Evolutionary conservation across 1,284 basidiomycete species (phyloP).

Genomic region (Ceratobasidium sp.): DNA sequence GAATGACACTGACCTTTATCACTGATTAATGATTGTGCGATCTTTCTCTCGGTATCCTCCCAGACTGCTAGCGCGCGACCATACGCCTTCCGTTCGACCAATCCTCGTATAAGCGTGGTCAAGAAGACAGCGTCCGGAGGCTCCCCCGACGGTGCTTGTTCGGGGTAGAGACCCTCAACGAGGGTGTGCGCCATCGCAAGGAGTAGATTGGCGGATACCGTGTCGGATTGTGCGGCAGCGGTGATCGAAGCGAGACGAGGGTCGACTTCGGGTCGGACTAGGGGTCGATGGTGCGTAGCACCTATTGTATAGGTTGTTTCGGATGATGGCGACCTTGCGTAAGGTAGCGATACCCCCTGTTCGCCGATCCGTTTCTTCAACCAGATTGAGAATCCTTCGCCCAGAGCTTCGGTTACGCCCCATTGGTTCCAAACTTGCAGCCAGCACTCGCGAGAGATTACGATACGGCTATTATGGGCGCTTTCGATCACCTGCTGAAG

Average conservation of each 20-base stretch:
- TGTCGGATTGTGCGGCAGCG: constrained; percentile 18
- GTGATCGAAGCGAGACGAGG: constrained; percentile 5
- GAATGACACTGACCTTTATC: neutral
- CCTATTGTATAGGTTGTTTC: constrained; percentile 1
- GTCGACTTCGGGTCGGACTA: neutral
- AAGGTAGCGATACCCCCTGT: neutral
- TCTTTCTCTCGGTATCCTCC: constrained; percentile 13
- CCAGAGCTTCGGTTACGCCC: neutral
- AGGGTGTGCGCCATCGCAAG: constrained; percentile 18
- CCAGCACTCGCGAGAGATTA: constrained; percentile 15
- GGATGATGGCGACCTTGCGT: neutral
- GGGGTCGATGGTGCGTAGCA: neutral
- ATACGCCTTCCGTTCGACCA: constrained; percentile 20
- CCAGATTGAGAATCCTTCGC: constrained; percentile 13
- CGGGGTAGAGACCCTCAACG: constrained; percentile 2
- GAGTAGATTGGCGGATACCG: constrained; percentile 15
- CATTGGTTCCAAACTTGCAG: constrained; percentile 27
- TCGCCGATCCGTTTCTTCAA: constrained; percentile 4
- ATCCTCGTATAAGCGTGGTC: constrained; percentile 2
- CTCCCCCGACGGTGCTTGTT: neutral
- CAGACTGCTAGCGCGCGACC: constrained; percentile 18
- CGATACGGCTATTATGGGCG: neutral
- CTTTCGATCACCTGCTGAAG: constrained; percentile 19
- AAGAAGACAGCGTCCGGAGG: constrained; percentile 9
- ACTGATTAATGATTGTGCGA: neutral